Evolutionary conservation across 352 stramenopile genomes (phyloP).

Genomic region (Phytophthora pinifolia): DNA sequence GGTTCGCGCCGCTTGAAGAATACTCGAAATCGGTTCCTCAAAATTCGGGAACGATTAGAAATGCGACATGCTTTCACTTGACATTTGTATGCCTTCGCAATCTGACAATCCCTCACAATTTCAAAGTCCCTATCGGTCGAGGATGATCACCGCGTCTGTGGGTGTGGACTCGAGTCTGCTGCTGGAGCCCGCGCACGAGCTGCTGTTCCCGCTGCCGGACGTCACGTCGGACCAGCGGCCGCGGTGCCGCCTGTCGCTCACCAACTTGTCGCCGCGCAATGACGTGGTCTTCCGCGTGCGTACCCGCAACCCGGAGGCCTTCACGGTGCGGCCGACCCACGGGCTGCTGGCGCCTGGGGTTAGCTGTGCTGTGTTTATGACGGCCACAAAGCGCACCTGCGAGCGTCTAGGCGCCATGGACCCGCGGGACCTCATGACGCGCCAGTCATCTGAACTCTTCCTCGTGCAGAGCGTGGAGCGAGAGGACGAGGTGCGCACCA

Average conservation of each 20-base stretch:
- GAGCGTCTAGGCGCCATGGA: constrained; percentile 37
- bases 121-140: neutral
- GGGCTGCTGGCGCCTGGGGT: constrained; percentile 47
- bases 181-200: constrained; percentile 61
- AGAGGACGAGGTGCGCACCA: constrained; percentile 42
- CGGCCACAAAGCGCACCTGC: constrained; percentile 34
- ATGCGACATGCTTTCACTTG: constrained; percentile 9
- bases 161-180: constrained; percentile 72
- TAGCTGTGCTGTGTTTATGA: constrained; percentile 40
- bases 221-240: constrained; percentile 11
- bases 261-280: constrained; percentile 63
- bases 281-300: constrained; percentile 73
- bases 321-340: constrained; percentile 71
- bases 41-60: constrained; percentile 4
- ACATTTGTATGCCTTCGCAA: constrained; percentile 5
- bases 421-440: constrained; percentile 31
- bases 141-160: constrained; percentile 75
- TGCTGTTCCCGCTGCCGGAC: constrained; percentile 42
- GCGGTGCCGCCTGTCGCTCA: constrained; percentile 47
- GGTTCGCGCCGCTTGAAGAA: constrained; percentile 12
- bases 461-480: constrained; percentile 60
- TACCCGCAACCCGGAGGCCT: constrained; percentile 76
- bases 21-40: neutral
- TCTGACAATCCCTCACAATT: no score
- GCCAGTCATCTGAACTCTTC: constrained; percentile 49